Conservation (phyloP, 257 asterid genomes). For the Plectranthus barbatus region DNA sequence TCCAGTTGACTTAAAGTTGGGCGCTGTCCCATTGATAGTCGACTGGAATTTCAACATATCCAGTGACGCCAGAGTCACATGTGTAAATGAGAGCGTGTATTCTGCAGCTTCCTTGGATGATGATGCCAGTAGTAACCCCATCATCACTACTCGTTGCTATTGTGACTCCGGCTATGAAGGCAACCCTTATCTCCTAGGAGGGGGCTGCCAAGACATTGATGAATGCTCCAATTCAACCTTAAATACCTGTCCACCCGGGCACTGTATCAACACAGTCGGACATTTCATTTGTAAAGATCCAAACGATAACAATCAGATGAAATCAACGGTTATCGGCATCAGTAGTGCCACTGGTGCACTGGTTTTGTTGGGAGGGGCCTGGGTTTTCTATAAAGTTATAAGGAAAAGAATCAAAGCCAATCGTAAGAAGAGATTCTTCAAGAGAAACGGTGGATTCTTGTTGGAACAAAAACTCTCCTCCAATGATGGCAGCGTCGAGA, state of each 20-base stretch:
- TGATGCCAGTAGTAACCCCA: not conserved
- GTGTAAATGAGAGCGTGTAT: not conserved
- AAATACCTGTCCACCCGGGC: not conserved
- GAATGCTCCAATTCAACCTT: not conserved
- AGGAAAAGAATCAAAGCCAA: slow-evolving; percentile 1
- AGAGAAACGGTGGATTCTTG: slow-evolving; percentile 17
- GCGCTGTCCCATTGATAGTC: not conserved
- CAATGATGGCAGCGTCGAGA: not conserved
- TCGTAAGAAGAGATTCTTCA: slow-evolving; percentile 14
- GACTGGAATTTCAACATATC: slow-evolving; percentile 13
- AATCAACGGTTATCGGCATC: not conserved
- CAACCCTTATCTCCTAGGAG: slow-evolving; percentile 13
- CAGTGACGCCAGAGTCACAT: not conserved
- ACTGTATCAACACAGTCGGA: not conserved
- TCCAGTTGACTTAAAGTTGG: not conserved
- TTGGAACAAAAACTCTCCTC: slow-evolving; percentile 14
- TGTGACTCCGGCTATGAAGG: slow-evolving; percentile 11
- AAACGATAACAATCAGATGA: not conserved
- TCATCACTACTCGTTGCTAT: not conserved
- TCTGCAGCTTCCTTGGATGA: not conserved
- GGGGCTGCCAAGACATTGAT: slow-evolving; percentile 15
- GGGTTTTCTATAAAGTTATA: not conserved
- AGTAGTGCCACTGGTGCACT: slow-evolving; percentile 5
- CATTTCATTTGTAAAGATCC: not conserved
- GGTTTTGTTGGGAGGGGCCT: not conserved